Evolutionary conservation across 257 asterid genomes (phyloP), one percentile per base, ranked within the genome.

Genomic region (Solanum peruvianum): DNA sequence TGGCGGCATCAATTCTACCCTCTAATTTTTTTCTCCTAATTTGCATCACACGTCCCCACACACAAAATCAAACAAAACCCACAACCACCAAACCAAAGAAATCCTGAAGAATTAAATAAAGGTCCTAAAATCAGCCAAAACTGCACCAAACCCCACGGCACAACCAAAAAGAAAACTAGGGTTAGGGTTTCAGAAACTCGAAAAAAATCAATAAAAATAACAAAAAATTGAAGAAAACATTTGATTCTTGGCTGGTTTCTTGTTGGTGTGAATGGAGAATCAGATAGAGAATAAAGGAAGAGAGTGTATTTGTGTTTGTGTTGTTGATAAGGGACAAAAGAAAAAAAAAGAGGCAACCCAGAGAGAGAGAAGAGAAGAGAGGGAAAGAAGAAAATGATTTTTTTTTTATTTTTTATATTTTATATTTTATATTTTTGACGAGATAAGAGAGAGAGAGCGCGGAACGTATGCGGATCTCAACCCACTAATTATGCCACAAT

Each of bases 1-100:
- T 86, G 98, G 94, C 92, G 98, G 97, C 98, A 97, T 95, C 93
- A 94, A 94, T 86, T 82, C 82, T 64, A 88, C 58, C 87, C 83
- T 66, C 91, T 73, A 37, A 16, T 16, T 52, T 88, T 80, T 85
- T 90, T 86, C 85, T 82, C 88, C 90, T 86, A 89, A 91, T 90
- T 90, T 92, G 93, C 96, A 93, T 93, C 94, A 93, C 93, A 86
- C 86, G 44, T 41, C 25, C 78, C 25, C 78, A 21, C 72, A 64
- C 77, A 56, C n/a, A 60, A 82, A 62, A 83, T 41, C 58, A 41
- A 76, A 27, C 82, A 39, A 41, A 14, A 14, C 31, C 82, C 82
- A 90, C 84, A 64, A 80, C 39, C n/a, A 44, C 84, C 84, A 1
- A 35, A 35, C 39, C 83, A 44, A 77, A 80, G 35, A 44, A 39